Conservation (phyloP, 1,284 basidiomycete species). For the Austroboletus niveus region DNA sequence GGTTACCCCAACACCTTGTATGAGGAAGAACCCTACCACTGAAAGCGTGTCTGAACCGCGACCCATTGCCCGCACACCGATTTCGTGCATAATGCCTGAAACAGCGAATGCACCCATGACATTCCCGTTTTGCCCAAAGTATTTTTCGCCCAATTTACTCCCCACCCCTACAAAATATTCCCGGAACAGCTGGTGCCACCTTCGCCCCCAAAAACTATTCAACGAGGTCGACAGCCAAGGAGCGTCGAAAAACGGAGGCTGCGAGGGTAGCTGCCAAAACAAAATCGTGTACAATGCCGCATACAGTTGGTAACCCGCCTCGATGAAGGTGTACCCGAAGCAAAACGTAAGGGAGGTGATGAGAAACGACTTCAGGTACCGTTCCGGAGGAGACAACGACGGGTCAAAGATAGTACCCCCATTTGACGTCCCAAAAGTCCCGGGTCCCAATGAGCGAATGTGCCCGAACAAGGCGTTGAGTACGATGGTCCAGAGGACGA, state of each 20-base stretch:
- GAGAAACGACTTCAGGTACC: conserved; percentile 43
- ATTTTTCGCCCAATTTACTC: conserved; percentile 23
- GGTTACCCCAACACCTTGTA: conserved; percentile 51
- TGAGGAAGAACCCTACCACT: conserved; percentile 54
- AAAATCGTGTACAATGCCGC: conserved; percentile 44
- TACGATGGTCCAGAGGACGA: background rate
- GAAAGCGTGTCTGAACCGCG: conserved; percentile 45
- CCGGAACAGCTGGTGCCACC: conserved; percentile 47
- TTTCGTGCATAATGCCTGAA: conserved; percentile 58
- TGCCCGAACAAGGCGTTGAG: background rate
- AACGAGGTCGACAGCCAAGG: conserved; percentile 43
- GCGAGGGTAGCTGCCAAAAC: conserved; percentile 33
- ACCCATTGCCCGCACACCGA: conserved; percentile 58
- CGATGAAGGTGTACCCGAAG: conserved; percentile 42
- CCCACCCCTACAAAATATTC: conserved; percentile 38
- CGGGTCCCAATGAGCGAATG: conserved; percentile 14
- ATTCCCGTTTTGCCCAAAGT: conserved; percentile 46
- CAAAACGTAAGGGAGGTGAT: conserved; percentile 43
- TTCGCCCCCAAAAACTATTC: conserved; percentile 42
- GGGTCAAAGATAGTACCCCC: conserved; percentile 51
- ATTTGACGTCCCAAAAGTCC: conserved; percentile 23
- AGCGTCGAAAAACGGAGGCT: conserved; percentile 41
- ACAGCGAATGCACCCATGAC: conserved; percentile 55
- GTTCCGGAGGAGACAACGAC: conserved; percentile 37
- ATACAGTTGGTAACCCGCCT: conserved; percentile 42